Evolutionary conservation across 2,329 filamentous ascomycete species (phyloP), one percentile per base, ranked within the genome.

Genomic region (Colletotrichum sp.): DNA sequence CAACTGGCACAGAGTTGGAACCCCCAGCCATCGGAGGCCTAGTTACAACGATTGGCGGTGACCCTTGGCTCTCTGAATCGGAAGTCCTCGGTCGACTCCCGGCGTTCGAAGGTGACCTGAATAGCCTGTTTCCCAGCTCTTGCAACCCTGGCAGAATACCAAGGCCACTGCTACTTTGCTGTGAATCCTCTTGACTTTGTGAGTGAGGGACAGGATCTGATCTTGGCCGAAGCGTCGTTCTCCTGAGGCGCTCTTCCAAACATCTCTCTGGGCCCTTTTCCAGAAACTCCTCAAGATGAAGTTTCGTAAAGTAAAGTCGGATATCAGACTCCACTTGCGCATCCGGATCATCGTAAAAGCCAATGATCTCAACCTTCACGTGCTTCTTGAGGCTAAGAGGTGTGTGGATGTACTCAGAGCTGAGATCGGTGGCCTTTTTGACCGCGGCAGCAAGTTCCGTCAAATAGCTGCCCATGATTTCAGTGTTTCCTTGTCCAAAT

Each of bases 321-420:
- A 90, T 85, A 0, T 85, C 86, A 1, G 83, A 83, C 2, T 82
- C 81, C 16, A 79, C 76, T 34, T 82, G 82, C 5, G 81, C 82
- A 8, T 87, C 84, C 0, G 85, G 82, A 63, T 92, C 90, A 63
- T 92, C 90, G 72, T 92, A 93, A 79, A 93, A 93, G 0, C 91
- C 91, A 65, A 89, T 87, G 10, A 90, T 80, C 78, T 93, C 91
- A 5, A 93, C 86, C 67, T 88, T 89, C 49, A 92, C 89, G 60
- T 88, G 88, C 26, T 88, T 85, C 60, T 89, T 87, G 2, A 92
- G 85, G 44, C 85, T 83, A 26, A 93, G 78, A 0, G 87, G 85
- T 52, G 86, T 87, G 68, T 90, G 89, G 0, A 81, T 80, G 52
- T 75, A 63, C 60, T 44, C 84, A 77, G 74, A 81, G 60, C 83